A percentile compares a stretch with the other conserved stretches of the same genome.
Evolutionary conservation across 768 basidiomycete genomes (phyloP).

Genomic region (Lentinus brumalis): DNA sequence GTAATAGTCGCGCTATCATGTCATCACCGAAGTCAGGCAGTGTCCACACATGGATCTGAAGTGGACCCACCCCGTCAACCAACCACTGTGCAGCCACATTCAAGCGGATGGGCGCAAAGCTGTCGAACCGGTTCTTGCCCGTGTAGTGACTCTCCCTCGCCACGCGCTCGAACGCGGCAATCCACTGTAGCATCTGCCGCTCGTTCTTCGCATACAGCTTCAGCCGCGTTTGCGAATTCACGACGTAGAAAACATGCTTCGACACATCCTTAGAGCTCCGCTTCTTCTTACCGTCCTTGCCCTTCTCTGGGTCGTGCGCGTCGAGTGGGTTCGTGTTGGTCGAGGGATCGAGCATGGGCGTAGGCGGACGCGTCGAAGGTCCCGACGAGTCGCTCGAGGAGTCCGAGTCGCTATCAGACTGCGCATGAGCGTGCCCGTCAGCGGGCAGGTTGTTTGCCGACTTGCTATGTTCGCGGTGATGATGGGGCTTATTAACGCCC

Average conservation of each 20-base stretch:
- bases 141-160: slow-evolving; percentile 78
- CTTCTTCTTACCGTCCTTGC: slow-evolving; percentile 39
- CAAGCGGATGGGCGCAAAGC: slow-evolving; percentile 89
- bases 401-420: slow-evolving; percentile 13
- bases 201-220: slow-evolving; percentile 89
- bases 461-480: neutral
- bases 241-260: slow-evolving; percentile 92
- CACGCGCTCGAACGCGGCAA: slow-evolving; percentile 84
- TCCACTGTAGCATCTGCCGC: slow-evolving; percentile 98
- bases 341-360: slow-evolving; percentile 79
- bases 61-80: slow-evolving; percentile 82
- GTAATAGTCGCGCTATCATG: slow-evolving; percentile 88
- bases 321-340: slow-evolving; percentile 66
- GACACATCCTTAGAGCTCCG: slow-evolving; percentile 65
- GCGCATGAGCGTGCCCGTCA: neutral
- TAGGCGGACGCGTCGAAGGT: slow-evolving; percentile 36
- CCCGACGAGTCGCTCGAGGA: slow-evolving; percentile 37
- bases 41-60: neutral
- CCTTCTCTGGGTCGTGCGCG: slow-evolving; percentile 20
- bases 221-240: slow-evolving; percentile 87
- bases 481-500: neutral
- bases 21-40: neutral
- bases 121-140: slow-evolving; percentile 84
- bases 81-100: slow-evolving; percentile 98
- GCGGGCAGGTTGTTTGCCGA: slow-evolving; percentile 7